phyloP scores from a whole-genome alignment of 495 filamentous ascomycete species.

The Ramalina peruviana region DNA sequence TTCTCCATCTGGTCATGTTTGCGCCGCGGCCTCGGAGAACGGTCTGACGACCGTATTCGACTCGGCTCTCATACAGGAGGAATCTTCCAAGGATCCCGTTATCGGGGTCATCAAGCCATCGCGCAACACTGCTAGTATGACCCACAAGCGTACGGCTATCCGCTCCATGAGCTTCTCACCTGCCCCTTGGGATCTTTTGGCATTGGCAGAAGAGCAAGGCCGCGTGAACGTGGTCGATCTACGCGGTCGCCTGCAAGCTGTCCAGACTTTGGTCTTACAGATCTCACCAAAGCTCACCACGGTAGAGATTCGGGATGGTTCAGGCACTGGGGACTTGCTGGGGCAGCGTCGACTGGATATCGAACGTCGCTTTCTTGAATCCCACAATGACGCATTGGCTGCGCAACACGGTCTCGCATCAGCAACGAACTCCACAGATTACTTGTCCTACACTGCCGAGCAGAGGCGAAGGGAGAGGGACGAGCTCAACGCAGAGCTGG shows the following conservation, averaged over 20 bases:
- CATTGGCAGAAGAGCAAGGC: slow-evolving; percentile 85
- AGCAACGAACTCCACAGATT: slow-evolving; percentile 25
- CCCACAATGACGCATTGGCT: slow-evolving; percentile 20
- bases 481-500: background rate
- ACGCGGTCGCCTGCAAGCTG: slow-evolving; percentile 56
- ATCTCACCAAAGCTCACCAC: slow-evolving; percentile 37
- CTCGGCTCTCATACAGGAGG: slow-evolving; percentile 32
- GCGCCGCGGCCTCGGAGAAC: slow-evolving; percentile 57
- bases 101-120: slow-evolving; percentile 29
- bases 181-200: slow-evolving; percentile 77
- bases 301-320: slow-evolving; percentile 29
- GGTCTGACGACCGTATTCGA: slow-evolving; percentile 59
- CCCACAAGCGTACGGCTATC: slow-evolving; percentile 52
- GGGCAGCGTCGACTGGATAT: slow-evolving; percentile 24
- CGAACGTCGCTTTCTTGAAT: slow-evolving; percentile 33
- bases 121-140: slow-evolving; percentile 13
- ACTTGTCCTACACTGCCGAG: slow-evolving; percentile 24
- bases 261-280: slow-evolving; percentile 59
- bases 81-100: slow-evolving; percentile 27
- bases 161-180: slow-evolving; percentile 85
- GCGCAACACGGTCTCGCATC: slow-evolving; percentile 18
- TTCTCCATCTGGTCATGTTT: slow-evolving; percentile 50
- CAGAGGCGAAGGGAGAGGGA: slow-evolving; percentile 20
- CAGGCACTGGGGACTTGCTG: slow-evolving; percentile 23
- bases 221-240: slow-evolving; percentile 75